phyloP scores from a whole-genome alignment of 192 early-diverging fungal genomes.

The Coemansia sp. region DNA sequence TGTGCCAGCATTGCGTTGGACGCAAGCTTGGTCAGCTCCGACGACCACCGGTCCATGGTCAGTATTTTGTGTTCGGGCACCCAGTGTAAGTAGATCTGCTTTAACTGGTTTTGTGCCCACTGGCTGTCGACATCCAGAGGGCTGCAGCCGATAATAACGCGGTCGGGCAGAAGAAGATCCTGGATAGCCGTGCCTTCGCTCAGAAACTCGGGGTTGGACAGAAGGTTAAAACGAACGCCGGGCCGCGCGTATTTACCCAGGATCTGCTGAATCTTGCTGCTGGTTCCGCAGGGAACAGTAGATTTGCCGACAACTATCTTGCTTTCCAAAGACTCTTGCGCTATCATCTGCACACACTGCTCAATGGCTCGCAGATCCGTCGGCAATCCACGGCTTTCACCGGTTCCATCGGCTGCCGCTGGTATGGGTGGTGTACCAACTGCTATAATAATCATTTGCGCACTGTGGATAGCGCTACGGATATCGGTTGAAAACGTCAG shows the following conservation, averaged over 20 bases:
- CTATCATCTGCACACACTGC: slow-evolving; percentile 79
- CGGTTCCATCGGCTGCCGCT: too few relatives aligned
- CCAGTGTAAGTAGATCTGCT: slow-evolving; percentile 83
- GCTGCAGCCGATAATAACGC: slow-evolving; percentile 86
- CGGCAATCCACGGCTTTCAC: slow-evolving; percentile 77
- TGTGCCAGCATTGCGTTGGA: slow-evolving; percentile 93
- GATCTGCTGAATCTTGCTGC: slow-evolving; percentile 79
- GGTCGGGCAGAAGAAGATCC: slow-evolving; percentile 83
- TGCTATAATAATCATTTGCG: slow-evolving; percentile 89
- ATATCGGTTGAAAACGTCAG: slow-evolving; percentile 86
- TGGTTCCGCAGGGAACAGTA: slow-evolving; percentile 91
- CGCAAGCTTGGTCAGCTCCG: slow-evolving; percentile 90
- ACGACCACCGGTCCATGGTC: slow-evolving; percentile 92
- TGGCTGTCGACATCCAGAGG: slow-evolving; percentile 23
- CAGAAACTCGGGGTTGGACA: slow-evolving; percentile 95
- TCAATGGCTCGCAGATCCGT: slow-evolving; percentile 76
- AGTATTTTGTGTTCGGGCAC: slow-evolving; percentile 81
- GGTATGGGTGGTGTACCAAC: slow-evolving; percentile 92
- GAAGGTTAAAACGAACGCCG: slow-evolving; percentile 76
- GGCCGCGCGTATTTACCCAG: slow-evolving; percentile 66
- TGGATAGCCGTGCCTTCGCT: slow-evolving; percentile 88
- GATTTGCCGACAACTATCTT: slow-evolving; percentile 96
- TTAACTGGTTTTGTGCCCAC: slow-evolving; percentile 72
- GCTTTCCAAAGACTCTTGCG: slow-evolving; percentile 69
- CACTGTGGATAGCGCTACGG: slow-evolving; percentile 70